Percentiles rank a stretch among this genome's conserved stretches.
Conservation (phyloP, 176 grass and related monocot species). For the Aegilops longissima region DNA sequence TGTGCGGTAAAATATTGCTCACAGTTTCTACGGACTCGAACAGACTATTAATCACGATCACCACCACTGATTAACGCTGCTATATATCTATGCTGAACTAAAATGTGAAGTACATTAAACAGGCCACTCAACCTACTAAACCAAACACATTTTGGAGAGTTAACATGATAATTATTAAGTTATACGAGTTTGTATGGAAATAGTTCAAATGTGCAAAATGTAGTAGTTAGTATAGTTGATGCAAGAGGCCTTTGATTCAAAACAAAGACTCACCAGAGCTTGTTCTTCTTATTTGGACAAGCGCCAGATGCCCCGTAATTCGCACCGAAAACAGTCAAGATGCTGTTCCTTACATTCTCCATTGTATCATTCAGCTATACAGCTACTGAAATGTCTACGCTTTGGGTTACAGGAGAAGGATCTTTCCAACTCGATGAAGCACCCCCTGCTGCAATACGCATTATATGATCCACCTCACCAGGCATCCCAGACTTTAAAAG, state of each 20-base stretch:
- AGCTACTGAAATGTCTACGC: conserved; percentile 59
- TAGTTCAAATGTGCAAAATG: conserved; percentile 15
- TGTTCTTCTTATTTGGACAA: conserved; percentile 24
- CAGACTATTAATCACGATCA: neutral
- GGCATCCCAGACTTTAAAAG: conserved; percentile 92
- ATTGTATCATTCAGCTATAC: conserved; percentile 44
- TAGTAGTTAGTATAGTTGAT: neutral
- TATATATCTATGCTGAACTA: conserved; percentile 20
- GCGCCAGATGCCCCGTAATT: neutral
- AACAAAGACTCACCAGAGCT: conserved; percentile 28
- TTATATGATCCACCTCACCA: conserved; percentile 65
- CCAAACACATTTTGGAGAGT: neutral
- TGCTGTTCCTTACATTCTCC: conserved; percentile 21
- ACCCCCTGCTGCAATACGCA: conserved; percentile 50
- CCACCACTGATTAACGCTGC: neutral
- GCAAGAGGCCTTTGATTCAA: neutral
- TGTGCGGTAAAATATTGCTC: conserved; percentile 7
- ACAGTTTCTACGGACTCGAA: neutral
- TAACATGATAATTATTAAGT: neutral
- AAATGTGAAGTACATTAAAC: neutral
- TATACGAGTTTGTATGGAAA: conserved; percentile 14
- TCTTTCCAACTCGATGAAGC: conserved; percentile 43
- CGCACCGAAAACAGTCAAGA: neutral
- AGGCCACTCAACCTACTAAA: conserved; percentile 12
- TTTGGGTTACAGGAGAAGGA: conserved; percentile 48